Evolutionary conservation across 1,284 basidiomycete species (phyloP).

Genomic region (Ceratobasidium papillatum): DNA sequence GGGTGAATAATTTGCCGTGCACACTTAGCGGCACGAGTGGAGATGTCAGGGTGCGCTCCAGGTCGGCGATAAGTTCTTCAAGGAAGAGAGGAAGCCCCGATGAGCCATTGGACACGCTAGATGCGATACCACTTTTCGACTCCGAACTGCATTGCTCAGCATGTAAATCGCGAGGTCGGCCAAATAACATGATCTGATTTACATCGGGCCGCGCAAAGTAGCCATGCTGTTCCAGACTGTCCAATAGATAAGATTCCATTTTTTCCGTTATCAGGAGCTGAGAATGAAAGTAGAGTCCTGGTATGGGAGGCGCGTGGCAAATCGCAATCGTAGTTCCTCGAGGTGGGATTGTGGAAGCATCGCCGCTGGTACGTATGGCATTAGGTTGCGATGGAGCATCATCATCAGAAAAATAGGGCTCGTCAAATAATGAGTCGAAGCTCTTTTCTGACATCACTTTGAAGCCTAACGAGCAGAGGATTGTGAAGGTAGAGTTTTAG

Average conservation of each 20-base stretch:
- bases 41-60: conserved; percentile 58
- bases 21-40: conserved; percentile 58
- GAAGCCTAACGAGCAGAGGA: background rate
- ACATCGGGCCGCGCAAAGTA: conserved; percentile 64
- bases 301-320: conserved; percentile 62
- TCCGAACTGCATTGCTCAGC: conserved; percentile 17
- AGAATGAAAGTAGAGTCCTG: conserved; percentile 70
- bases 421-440: conserved; percentile 43
- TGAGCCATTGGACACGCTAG: conserved; percentile 44
- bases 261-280: conserved; percentile 60
- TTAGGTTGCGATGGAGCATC: conserved; percentile 10
- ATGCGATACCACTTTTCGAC: conserved; percentile 10
- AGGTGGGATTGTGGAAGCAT: conserved; percentile 3
- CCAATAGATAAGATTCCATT: conserved; percentile 60
- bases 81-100: conserved; percentile 66
- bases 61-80: conserved; percentile 59
- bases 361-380: background rate
- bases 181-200: conserved; percentile 84
- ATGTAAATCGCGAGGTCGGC: conserved; percentile 51
- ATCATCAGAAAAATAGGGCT: conserved; percentile 37
- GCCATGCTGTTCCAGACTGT: conserved; percentile 60
- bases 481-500: background rate
- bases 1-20: conserved; percentile 67
- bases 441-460: conserved; percentile 29
- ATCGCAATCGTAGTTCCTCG: conserved; percentile 44